These are phyloP conservation scores for Plasmodium falciparum DNA, from an alignment of 169 alveolate species.

Conservation along the genomic window DNA sequence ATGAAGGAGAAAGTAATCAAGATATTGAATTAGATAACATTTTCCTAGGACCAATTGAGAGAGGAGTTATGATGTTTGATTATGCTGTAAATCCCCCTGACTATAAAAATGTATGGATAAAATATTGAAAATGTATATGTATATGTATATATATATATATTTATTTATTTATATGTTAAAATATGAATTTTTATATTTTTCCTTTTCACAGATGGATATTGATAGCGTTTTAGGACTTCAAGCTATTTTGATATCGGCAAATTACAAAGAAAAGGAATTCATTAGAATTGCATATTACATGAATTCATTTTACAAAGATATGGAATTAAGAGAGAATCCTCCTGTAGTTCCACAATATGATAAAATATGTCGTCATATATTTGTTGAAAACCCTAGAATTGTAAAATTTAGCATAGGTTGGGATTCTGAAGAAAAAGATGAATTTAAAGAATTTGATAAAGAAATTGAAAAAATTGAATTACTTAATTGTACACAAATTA, in stretches of 20 bases:
- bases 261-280: slow-evolving; percentile 95
- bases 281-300: slow-evolving; percentile 98
- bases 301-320: slow-evolving; percentile 94
- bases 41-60: slow-evolving; percentile 93
- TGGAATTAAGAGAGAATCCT: slow-evolving; percentile 94
- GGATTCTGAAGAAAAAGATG: slow-evolving; percentile 88
- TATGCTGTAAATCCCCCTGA: slow-evolving; percentile 96
- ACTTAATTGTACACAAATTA: slow-evolving; percentile 29
- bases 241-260: slow-evolving; percentile 96
- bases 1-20: slow-evolving; percentile 84
- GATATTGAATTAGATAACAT: slow-evolving; percentile 96
- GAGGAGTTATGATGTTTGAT: slow-evolving; percentile 95
- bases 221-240: slow-evolving; percentile 95
- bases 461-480: slow-evolving; percentile 76
- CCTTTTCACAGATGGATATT: slow-evolving; percentile 81
- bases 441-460: slow-evolving; percentile 80
- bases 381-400: slow-evolving; percentile 97
- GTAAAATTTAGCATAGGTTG: slow-evolving; percentile 97
- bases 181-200: no score
- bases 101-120: slow-evolving; percentile 86
- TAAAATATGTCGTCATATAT: slow-evolving; percentile 93
- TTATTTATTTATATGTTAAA: no score
- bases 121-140: not conserved
- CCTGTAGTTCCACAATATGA: slow-evolving; percentile 94
- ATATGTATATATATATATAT: not conserved